Evolutionary conservation across 768 basidiomycete species (phyloP), one percentile per base, ranked within the genome.

Genomic region (Saitozyma podzolica): DNA sequence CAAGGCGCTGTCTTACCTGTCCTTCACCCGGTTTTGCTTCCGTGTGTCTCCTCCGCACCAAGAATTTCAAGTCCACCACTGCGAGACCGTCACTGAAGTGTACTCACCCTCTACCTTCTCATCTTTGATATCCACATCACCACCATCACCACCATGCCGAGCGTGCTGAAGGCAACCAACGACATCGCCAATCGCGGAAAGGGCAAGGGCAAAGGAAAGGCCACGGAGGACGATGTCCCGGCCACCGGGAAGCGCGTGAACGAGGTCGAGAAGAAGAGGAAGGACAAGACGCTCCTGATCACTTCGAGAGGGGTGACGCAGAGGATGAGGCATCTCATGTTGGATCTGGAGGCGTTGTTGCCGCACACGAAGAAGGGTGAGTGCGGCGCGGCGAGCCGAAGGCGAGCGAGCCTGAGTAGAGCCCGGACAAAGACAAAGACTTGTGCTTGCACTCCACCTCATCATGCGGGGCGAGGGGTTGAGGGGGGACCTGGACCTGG

Each of bases 331-430:
- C 96, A 99, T 80, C 83, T 99, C 62, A 93, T 97, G 92, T 90
- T 88, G 69, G 96, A 99, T 78, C 75, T 99, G 57, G 91, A 94
- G 77, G 86, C 84, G 0, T 82, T 99, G 39, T 79, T 99, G 9
- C 96, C 96, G 6, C 96, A 99, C 80, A 85, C 90, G 3, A 99
- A 98, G 83, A 98, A 96, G 84, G 96, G 96, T 91, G 55, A 59
- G 85, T 74, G 20, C 14, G 11, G 9, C 40, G 20, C 14, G 11
- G 29, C 2, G 29, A 29, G 29, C 29, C 29, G 29, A 29, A 29
- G 29, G 29, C 29, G 29, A 29, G 29, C 29, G 29, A 29, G 29
- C 29, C 2, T 2, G 29, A 29, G 29, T 29, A 29, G 29, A 2
- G 5, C 5, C 29, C 29, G 29, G 29, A 29, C 29, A 29, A 29